These are phyloP conservation scores for Sphaerostilbella broomeana DNA, from an alignment of 2,329 filamentous ascomycete species.

Conservation along the genomic window DNA sequence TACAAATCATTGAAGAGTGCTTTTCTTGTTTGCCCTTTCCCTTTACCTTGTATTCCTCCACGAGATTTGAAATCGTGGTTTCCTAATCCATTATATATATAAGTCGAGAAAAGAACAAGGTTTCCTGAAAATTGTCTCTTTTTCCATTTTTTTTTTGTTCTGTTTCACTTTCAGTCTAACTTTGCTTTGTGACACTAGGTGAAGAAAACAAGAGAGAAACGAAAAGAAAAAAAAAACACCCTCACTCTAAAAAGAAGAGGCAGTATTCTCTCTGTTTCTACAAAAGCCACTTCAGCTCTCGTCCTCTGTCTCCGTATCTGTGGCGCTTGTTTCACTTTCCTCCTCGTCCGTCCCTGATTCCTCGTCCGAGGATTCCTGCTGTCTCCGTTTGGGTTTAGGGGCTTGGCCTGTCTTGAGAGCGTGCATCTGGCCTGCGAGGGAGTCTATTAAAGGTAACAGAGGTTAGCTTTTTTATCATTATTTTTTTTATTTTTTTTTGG, in stretches of 20 bases:
- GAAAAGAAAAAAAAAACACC: not conserved
- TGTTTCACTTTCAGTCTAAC: not conserved
- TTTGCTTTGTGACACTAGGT: no score
- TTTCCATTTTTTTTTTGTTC: not conserved
- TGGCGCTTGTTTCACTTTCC: constrained; percentile 59
- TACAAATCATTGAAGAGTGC: not conserved
- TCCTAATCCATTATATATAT: no score
- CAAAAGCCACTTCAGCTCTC: constrained; percentile 27
- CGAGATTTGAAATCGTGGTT: no score
- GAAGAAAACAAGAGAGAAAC: no score
- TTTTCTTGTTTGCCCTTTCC: no score
- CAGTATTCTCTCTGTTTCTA: constrained; percentile 29
- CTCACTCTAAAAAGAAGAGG: constrained; percentile 10
- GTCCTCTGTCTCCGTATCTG: constrained; percentile 62
- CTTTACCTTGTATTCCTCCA: no score
- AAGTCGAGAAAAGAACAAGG: no score
- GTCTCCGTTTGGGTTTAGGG: constrained; percentile 50
- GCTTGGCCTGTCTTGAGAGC: constrained; percentile 68
- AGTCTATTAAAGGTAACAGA: constrained; percentile 52
- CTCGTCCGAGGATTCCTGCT: constrained; percentile 48
- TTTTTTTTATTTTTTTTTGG: not conserved
- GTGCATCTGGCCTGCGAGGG: constrained; percentile 84
- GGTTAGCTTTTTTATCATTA: constrained; percentile 5
- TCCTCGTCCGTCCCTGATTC: constrained; percentile 76
- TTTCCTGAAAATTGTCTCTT: not conserved